Evolutionary conservation across 2,329 filamentous ascomycete species (phyloP).

Genomic region (Boeremia exigua): DNA sequence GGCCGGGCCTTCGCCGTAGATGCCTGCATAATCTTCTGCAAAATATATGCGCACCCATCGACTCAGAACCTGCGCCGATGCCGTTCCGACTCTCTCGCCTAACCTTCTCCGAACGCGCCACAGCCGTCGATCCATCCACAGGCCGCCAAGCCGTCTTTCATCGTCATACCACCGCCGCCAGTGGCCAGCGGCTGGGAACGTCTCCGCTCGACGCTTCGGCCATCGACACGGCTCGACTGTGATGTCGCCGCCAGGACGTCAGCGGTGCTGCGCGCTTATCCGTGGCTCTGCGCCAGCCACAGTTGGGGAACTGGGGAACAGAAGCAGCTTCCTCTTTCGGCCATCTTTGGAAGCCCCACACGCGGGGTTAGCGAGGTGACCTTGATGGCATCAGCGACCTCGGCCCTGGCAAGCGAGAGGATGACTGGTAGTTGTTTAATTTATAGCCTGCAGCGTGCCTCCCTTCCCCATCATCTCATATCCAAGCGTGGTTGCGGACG

Average conservation of each 20-base stretch:
- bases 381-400: conserved; percentile 23
- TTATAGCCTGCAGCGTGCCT: conserved; percentile 2
- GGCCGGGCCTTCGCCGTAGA: conserved; percentile 1
- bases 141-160: conserved; percentile 8
- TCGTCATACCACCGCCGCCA: conserved; percentile 11
- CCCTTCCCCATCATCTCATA: conserved; percentile 5
- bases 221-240: not conserved
- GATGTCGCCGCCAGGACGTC: not conserved
- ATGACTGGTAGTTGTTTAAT: conserved; percentile 6
- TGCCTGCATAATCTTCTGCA: conserved; percentile 2
- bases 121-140: conserved; percentile 26
- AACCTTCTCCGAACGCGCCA: conserved; percentile 25
- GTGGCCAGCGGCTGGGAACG: conserved; percentile 1
- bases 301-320: conserved; percentile 9
- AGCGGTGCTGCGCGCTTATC: conserved; percentile 2
- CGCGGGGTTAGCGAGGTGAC: conserved; percentile 31
- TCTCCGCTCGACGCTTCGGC: conserved; percentile 6
- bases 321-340: conserved; percentile 25
- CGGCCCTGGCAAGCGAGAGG: conserved; percentile 21
- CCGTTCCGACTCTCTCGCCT: conserved; percentile 16
- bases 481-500: conserved; percentile 3
- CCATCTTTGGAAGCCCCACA: conserved; percentile 14
- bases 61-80: conserved; percentile 16
- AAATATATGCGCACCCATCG: conserved; percentile 8
- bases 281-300: conserved; percentile 13